phyloP scores from a whole-genome alignment of 2,329 filamentous ascomycete genomes.

The Juglanconis oblonga region DNA sequence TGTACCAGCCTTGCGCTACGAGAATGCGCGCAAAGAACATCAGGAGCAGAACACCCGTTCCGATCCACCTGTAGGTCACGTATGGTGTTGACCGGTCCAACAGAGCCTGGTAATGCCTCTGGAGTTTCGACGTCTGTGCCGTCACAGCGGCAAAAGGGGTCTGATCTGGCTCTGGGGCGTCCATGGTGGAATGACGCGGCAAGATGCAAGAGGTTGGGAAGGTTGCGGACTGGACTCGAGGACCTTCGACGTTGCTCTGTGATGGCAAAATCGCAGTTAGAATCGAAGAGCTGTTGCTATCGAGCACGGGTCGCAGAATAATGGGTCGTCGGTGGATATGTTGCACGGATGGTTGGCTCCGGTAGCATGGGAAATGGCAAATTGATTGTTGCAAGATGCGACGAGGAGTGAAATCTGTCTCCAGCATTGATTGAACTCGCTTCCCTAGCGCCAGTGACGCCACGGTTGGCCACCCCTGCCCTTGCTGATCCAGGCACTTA shows the following conservation, averaged over 20 bases:
- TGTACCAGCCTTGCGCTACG: conserved; percentile 96
- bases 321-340: conserved; percentile 3
- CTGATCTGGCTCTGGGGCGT: conserved; percentile 80
- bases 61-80: conserved; percentile 84
- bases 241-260: background rate
- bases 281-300: background rate
- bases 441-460: no score
- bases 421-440: background rate
- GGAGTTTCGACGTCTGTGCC: conserved; percentile 74
- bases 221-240: background rate
- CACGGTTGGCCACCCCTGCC: no score
- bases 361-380: background rate
- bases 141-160: conserved; percentile 90
- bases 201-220: background rate
- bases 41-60: conserved; percentile 71
- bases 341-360: conserved; percentile 16
- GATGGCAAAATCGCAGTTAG: background rate
- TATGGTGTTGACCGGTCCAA: conserved; percentile 92
- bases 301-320: background rate
- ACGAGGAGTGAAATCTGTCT: conserved; percentile 10
- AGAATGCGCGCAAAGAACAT: conserved; percentile 89
- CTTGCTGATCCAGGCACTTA: background rate
- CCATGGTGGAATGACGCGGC: conserved; percentile 56
- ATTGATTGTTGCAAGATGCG: background rate
- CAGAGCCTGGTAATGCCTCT: conserved; percentile 89